Percentiles rank a stretch among this genome's conserved stretches.
phyloP scores from a whole-genome alignment of 192 early-diverging fungal species.

The Coemansia sp. region DNA sequence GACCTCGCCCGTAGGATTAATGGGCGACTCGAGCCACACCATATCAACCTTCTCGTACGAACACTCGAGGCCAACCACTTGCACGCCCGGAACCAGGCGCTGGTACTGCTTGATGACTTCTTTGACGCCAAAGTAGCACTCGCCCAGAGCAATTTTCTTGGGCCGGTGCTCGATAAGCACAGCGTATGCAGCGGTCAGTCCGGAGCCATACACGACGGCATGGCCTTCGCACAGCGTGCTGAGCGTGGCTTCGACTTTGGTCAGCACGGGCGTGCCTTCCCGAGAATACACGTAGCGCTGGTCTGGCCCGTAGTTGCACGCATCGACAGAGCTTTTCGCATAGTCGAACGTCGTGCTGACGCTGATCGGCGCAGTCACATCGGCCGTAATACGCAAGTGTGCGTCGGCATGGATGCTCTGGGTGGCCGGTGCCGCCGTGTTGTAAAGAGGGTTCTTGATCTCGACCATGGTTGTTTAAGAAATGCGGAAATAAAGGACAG shows the following conservation, averaged over 20 bases:
- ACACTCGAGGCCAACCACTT: constrained; percentile 40
- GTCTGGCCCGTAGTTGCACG: constrained; percentile 37
- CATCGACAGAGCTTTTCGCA: constrained; percentile 20
- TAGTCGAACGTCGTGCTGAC: constrained; percentile 59
- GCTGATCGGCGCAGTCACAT: constrained; percentile 57
- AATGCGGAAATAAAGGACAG: too few species aligned
- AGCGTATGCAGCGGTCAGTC: constrained; percentile 60
- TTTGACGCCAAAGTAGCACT: constrained; percentile 38
- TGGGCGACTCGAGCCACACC: constrained; percentile 64
- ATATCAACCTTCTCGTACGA: constrained; percentile 52
- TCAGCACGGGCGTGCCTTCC: constrained; percentile 37
- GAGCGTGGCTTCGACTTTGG: constrained; percentile 58
- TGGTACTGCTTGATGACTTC: constrained; percentile 35
- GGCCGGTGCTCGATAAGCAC: constrained; percentile 58
- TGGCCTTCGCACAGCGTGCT: constrained; percentile 58
- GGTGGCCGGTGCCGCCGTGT: constrained; percentile 31
- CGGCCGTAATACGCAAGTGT: constrained; percentile 41
- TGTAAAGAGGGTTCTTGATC: constrained; percentile 31
- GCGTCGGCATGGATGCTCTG: constrained; percentile 58
- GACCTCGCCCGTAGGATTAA: constrained; percentile 64
- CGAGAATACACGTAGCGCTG: constrained; percentile 58
- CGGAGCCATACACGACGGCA: constrained; percentile 63
- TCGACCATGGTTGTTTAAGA: constrained; percentile 25
- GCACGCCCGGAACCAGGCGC: constrained; percentile 15
- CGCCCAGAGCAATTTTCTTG: constrained; percentile 33